Evolutionary conservation across 306 rosid species (phyloP).

Genomic region (Argentina anserina): DNA sequence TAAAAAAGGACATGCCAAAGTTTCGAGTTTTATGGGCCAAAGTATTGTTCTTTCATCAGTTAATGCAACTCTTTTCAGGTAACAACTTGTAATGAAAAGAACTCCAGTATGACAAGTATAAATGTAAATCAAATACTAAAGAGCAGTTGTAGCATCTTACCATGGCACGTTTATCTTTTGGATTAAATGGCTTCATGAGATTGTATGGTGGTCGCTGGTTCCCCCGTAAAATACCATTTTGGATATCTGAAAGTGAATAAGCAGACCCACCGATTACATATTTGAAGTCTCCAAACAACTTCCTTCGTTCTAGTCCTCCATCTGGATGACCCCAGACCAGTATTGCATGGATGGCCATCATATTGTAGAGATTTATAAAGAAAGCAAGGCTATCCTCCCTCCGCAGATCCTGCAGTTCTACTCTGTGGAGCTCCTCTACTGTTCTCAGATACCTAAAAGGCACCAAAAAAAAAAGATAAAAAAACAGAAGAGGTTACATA

Average conservation of each 20-base stretch:
- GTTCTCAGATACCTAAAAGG: conserved; percentile 76
- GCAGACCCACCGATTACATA: conserved; percentile 77
- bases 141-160: conserved; percentile 32
- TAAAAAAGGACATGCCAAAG: too few relatives aligned
- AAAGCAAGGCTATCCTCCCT: conserved; percentile 93
- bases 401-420: conserved; percentile 52
- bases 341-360: conserved; percentile 94
- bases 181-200: conserved; percentile 81
- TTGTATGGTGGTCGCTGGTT: conserved; percentile 88
- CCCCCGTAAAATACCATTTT: conserved; percentile 90
- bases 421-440: conserved; percentile 93
- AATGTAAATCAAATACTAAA: neutral
- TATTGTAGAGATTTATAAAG: conserved; percentile 87
- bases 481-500: conserved; percentile 6
- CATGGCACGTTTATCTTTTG: conserved; percentile 64
- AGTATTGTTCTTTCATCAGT: neutral
- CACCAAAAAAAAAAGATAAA: conserved; percentile 3
- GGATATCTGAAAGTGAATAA: conserved; percentile 84
- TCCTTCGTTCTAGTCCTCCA: conserved; percentile 76
- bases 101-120: neutral
- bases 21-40: too few relatives aligned
- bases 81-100: neutral
- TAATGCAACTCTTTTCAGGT: neutral
- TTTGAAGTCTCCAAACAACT: conserved; percentile 71
- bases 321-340: conserved; percentile 68